These are phyloP conservation scores for Saccharomyces hybrid DNA, from an alignment of 1,139 yeast genomes.

Conservation along the genomic window DNA sequence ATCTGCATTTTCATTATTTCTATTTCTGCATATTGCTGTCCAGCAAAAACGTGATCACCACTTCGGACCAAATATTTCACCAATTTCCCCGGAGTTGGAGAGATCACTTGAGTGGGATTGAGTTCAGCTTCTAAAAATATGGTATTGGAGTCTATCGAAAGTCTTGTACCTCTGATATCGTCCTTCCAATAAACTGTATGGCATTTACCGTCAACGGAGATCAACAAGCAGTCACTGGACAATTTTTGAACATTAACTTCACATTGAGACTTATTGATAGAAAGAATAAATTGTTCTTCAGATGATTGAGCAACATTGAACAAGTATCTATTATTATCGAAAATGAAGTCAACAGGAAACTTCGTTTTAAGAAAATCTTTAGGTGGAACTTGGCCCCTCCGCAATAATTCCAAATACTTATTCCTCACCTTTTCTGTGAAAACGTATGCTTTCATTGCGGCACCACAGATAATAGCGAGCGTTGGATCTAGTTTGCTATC, in stretches of 20 bases:
- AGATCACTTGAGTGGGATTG: slow-evolving; percentile 95
- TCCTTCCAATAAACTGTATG: slow-evolving; percentile 97
- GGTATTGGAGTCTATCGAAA: slow-evolving; percentile 91
- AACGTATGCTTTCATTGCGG: slow-evolving; percentile 87
- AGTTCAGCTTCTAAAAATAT: slow-evolving; percentile 89
- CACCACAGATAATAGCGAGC: slow-evolving; percentile 92
- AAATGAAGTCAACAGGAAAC: slow-evolving; percentile 88
- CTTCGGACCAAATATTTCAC: slow-evolving; percentile 88
- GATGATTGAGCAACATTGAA: slow-evolving; percentile 94
- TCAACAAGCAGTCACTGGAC: slow-evolving; percentile 88
- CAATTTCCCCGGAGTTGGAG: slow-evolving; percentile 97
- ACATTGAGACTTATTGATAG: slow-evolving; percentile 86
- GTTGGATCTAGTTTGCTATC: slow-evolving; percentile 84
- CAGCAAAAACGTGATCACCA: slow-evolving; percentile 87
- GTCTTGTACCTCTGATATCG: slow-evolving; percentile 92
- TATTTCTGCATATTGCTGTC: slow-evolving; percentile 95
- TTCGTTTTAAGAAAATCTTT: slow-evolving; percentile 74
- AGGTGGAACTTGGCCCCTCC: slow-evolving; percentile 91
- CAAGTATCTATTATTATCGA: slow-evolving; percentile 86
- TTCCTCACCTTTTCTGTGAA: slow-evolving; percentile 64
- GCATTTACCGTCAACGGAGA: slow-evolving; percentile 85
- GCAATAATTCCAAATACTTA: slow-evolving; percentile 68
- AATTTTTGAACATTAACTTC: slow-evolving; percentile 80
- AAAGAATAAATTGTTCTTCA: slow-evolving; percentile 72
- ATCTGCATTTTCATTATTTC: slow-evolving; percentile 99